Evolutionary conservation across 768 basidiomycete species (phyloP), one percentile per base, ranked within the genome.

Genomic region (Boletus tylopilopsis): DNA sequence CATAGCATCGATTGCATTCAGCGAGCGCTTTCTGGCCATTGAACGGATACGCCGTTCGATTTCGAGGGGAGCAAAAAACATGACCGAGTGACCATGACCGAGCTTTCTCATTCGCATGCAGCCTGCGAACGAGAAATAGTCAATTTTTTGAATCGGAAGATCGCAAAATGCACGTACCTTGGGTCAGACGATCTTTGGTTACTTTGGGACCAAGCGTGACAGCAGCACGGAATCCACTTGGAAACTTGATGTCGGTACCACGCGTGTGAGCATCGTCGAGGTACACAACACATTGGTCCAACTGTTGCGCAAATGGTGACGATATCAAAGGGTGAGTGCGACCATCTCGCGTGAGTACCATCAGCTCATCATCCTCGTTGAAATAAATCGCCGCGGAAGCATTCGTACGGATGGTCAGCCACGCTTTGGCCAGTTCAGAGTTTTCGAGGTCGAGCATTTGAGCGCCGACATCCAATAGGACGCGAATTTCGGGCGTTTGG

Each of bases 51-150:
- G 42, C 10, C 54, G 53, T 44, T 74, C 70, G 5, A 77, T 64
- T 38, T 77, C 75, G 0, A 59, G 55, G 7, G 77, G 70, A 10
- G 73, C 76, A 39, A 76, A 74, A 55, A 79, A 78, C 47, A 73
- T 61, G n/a, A 78, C 57, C 2, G 77, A 73, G 46, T 79, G 77
- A 0, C 72, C 73, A 10, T 63, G 57, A 12, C 78, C 78, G 1
- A 79, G 66, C 55, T 71, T 68, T 3, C 78, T 68, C 77, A 79
- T 77, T 12, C 77, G 67, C 77, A 79, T 79, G 46, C 77, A 79
- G 4, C 76, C 77, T 78, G 19, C 21, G 3, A n/a, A 6, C 5
- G 3, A 38, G 2, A 12, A 9, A 21, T 5, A 42, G 5, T 35
- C 5, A 27, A n/a, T 40, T 32, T 35, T 15, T 0, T 6, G 29